Percentiles rank a stretch among this genome's conserved stretches.
Evolutionary conservation across 164 flowering plant genomes (phyloP).

Genomic region (Kingdonia uniflora): DNA sequence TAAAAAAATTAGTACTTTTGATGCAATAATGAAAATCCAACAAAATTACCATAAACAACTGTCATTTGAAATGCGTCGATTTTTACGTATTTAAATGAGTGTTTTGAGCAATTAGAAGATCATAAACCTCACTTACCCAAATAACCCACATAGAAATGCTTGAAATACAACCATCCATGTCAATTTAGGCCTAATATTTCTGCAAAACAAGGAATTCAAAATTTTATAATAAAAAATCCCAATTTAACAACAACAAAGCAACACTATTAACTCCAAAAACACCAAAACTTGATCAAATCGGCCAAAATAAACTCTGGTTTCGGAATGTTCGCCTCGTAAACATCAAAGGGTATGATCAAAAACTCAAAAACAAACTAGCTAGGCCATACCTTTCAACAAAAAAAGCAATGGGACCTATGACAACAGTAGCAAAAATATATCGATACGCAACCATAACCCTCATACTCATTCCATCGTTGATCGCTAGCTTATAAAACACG

Average conservation of each 20-base stretch:
- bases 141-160: conserved; percentile 44
- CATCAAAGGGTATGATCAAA: neutral
- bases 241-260: too few species aligned
- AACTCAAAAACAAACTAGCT: neutral
- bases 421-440: conserved; percentile 37
- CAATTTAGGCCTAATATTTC: conserved; percentile 46
- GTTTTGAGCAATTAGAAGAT: neutral
- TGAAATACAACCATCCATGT: conserved; percentile 35
- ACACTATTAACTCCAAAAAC: too few species aligned
- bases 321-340: neutral
- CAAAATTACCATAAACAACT: too few species aligned
- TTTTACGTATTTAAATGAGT: too few species aligned
- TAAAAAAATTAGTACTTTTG: too few species aligned
- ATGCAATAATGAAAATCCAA: too few species aligned
- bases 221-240: neutral
- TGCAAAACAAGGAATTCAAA: conserved; percentile 8
- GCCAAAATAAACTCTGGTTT: neutral
- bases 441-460: conserved; percentile 54
- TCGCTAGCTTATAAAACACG: conserved; percentile 43
- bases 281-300: too few species aligned
- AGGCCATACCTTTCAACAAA: conserved; percentile 39
- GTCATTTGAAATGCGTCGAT: too few species aligned
- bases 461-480: conserved; percentile 44
- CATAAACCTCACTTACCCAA: conserved; percentile 35
- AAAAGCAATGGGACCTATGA: conserved; percentile 48